These are phyloP conservation scores for Sarcomyxa edulis DNA, from an alignment of 768 basidiomycete species.

Conservation along the genomic window DNA sequence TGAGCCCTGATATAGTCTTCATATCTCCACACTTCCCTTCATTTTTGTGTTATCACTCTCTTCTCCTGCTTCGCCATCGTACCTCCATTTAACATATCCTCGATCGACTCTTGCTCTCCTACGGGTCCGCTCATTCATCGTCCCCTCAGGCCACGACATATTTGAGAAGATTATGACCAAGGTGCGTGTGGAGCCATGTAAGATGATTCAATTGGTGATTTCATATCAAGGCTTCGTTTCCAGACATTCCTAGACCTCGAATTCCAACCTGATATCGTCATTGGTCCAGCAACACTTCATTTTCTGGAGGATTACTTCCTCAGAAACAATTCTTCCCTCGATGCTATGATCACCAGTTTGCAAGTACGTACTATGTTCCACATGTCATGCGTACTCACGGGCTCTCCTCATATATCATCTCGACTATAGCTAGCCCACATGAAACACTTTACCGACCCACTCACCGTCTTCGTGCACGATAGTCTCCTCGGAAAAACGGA, in stretches of 20 bases:
- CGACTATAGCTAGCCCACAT: conserved; percentile 52
- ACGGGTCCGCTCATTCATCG: conserved; percentile 43
- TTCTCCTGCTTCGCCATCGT: conserved; percentile 51
- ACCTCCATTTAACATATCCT: conserved; percentile 55
- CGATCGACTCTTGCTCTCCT: conserved; percentile 55
- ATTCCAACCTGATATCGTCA: conserved; percentile 55
- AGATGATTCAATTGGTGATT: too few species aligned
- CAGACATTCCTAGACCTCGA: conserved; percentile 61
- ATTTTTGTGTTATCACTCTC: conserved; percentile 61
- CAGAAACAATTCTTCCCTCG: conserved; percentile 53
- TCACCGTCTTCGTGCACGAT: conserved; percentile 36
- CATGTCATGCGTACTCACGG: too few species aligned
- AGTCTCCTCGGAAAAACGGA: conserved; percentile 15
- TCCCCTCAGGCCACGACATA: conserved; percentile 42
- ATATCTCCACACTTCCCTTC: conserved; percentile 49
- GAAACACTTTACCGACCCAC: conserved; percentile 66
- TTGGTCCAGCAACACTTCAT: conserved; percentile 54
- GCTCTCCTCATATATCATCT: not conserved
- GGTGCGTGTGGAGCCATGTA: conserved; percentile 26
- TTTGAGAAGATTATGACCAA: conserved; percentile 51
- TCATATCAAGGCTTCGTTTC: conserved; percentile 8
- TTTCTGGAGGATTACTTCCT: conserved; percentile 53
- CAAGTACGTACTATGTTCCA: conserved; percentile 40
- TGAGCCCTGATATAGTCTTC: conserved; percentile 35
- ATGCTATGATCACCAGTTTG: conserved; percentile 50